Evolutionary conservation across 805 yeast species (phyloP).

Genomic region (Yarrowia sp.): DNA sequence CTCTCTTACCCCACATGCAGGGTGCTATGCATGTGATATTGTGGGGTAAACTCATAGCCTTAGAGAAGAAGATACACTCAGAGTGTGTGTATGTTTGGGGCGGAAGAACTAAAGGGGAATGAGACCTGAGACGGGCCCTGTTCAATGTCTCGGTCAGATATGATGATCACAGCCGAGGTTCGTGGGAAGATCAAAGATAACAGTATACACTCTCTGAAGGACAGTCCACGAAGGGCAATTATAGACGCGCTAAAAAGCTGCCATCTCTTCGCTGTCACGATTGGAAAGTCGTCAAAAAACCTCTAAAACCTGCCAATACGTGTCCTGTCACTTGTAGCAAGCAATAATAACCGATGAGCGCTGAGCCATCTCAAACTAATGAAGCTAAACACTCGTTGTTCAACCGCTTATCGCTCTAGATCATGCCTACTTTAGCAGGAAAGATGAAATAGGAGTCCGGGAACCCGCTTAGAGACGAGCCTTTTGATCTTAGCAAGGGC

Average conservation of each 20-base stretch:
- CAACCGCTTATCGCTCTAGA: too few relatives aligned
- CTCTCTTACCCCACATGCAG: slow-evolving; percentile 23
- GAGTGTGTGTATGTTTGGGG: neutral
- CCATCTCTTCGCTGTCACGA: neutral
- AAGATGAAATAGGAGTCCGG: too few relatives aligned
- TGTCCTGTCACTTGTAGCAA: too few relatives aligned
- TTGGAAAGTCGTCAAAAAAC: too few relatives aligned
- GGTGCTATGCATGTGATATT: slow-evolving; percentile 27
- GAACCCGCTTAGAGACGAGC: too few relatives aligned
- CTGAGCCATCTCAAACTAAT: too few relatives aligned
- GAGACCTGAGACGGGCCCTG: neutral
- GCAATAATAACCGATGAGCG: neutral
- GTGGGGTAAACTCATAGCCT: slow-evolving; percentile 2
- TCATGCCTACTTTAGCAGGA: too few relatives aligned
- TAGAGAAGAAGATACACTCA: neutral
- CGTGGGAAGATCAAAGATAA: too few relatives aligned
- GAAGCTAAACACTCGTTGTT: too few relatives aligned
- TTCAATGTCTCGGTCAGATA: slow-evolving; percentile 1
- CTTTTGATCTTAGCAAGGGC: too few relatives aligned
- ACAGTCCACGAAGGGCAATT: neutral
- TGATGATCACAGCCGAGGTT: neutral
- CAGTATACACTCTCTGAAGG: too few relatives aligned
- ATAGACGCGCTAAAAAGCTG: slow-evolving; percentile 3
- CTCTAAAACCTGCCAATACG: neutral
- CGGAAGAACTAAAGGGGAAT: neutral